Evolutionary conservation across 23 red algal species (phyloP), one percentile per base, ranked within the genome.

Genomic region (Gracilaria caudata): DNA sequence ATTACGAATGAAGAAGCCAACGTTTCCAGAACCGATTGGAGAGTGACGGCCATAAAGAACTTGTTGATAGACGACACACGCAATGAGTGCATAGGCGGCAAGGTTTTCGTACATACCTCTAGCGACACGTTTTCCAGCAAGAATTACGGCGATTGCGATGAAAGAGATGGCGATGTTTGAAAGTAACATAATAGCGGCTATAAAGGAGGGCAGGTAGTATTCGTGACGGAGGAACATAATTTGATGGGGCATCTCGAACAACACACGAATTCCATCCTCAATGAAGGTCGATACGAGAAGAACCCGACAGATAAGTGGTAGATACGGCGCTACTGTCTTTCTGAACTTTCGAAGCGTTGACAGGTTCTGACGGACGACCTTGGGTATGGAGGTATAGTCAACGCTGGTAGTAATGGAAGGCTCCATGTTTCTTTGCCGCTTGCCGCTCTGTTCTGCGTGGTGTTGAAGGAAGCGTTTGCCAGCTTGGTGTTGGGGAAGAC

Each of bases 241-340:
- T 81, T 94, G 92, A 66, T 90, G 92, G 24, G 30, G 29, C 85
- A 95, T 82, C 65, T 99, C 93, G 39, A 91, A 83, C 37, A 99
- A 73, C 19, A 95, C 90, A 0, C 97, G 92, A 29, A 95, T 41
- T 36, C 90, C 92, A 73, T 99, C 97, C 78, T 99, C 97, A 24
- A 99, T 51, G 80, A 99, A 99, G 29, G 97, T 99, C 16, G 94
- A 92, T 3, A 99, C 77, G 13, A 99, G 76, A 32, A 99, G 91
- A n/a, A 93, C 30, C n/a, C 97, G 90, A 37, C 90, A 92, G 16
- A 95, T 78, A 5, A 75, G 51, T 13, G 93, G 93, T 30, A 89
- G 44, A 71, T 91, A 90, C 10, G 93, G 93, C 14, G 84, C 35
- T n/a, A 74, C 41, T 24, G 41, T 14, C 79, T 90, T 95, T n/a